Base-by-base conservation (phyloP, 202 grass and related monocot species). In the Eragrostis tef region DNA sequence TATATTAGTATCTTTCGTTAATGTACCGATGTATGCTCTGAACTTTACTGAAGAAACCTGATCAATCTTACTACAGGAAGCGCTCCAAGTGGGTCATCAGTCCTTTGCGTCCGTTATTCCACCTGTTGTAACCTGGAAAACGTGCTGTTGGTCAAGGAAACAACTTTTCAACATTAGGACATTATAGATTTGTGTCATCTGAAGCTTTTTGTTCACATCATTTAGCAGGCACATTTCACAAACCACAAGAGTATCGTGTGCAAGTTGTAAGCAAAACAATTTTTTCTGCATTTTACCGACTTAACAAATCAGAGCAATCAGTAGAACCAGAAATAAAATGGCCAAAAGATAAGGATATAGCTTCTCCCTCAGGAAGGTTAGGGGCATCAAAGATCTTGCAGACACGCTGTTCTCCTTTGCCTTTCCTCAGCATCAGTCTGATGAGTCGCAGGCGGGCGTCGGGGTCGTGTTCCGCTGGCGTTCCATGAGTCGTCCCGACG, bases 361-460 rank as follows among this genome's bases (percentile, higher is more conserved):
- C 92, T 98, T 98, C 95, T 45, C 84, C 95, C 78, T 98, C 90
- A 39, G 88, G 85, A 79, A 94, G 92, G 80, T 94, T 98, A 71
- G 95, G 92, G 50, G 95, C 95, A n/a, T n/a, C n/a, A n/a, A n/a
- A n/a, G n/a, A n/a, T n/a, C n/a, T n/a, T n/a, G n/a, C n/a, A n/a
- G n/a, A 91, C 90, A 56, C 92, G 88, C 67, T 93, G 95, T 69
- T 98, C 92, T 20, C 95, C 95, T 86, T 98, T 94, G 75, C 95
- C 90, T 88, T 98, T 93, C 73, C 95, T 91, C 77, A 90, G 88
- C 90, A 94, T 94, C 85, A 94, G 71, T 46, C 92, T 80, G 77
- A 98, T 90, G 42, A n/a, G n/a, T n/a, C n/a, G n/a, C n/a, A n/a
- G n/a, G n/a, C n/a, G n/a, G n/a, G n/a, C n/a, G n/a, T n/a, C n/a